Evolutionary conservation across 495 filamentous ascomycete species (phyloP).

Genomic region (Podospora didyma): DNA sequence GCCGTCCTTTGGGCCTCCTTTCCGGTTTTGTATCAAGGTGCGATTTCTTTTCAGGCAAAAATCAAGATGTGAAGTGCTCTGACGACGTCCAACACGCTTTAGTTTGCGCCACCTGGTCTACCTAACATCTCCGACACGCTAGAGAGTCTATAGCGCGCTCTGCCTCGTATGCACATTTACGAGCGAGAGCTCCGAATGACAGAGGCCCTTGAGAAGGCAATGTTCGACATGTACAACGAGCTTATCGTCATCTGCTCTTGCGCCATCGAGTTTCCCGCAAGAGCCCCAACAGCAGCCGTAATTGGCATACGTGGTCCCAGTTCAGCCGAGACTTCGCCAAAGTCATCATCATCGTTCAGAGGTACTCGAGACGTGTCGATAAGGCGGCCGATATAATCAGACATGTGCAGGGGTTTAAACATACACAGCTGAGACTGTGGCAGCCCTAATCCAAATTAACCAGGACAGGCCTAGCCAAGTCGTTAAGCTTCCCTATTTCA

Average conservation of each 20-base stretch:
- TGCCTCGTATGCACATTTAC: conserved; percentile 1
- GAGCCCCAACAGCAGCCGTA: neutral
- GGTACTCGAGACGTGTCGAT: neutral
- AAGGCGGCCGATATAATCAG: neutral
- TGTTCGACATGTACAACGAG: neutral
- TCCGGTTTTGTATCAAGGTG: neutral
- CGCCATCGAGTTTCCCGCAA: neutral
- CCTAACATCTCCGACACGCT: neutral
- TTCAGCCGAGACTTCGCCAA: neutral
- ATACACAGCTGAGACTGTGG: neutral
- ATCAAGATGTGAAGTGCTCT: neutral
- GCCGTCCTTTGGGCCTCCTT: neutral
- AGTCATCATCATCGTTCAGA: neutral
- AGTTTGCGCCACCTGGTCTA: neutral
- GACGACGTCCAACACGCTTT: neutral
- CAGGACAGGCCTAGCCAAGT: neutral
- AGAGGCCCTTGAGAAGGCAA: neutral
- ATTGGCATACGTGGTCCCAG: neutral
- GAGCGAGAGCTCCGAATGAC: neutral
- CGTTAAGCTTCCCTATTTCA: conserved; percentile 1
- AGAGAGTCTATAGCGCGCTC: neutral
- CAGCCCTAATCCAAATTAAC: neutral
- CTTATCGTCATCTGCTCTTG: conserved; percentile 1
- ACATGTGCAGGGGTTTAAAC: neutral
- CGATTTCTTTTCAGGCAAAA: neutral